phyloP scores from a whole-genome alignment of 768 basidiomycete genomes.

The Termitomyces sp. region DNA sequence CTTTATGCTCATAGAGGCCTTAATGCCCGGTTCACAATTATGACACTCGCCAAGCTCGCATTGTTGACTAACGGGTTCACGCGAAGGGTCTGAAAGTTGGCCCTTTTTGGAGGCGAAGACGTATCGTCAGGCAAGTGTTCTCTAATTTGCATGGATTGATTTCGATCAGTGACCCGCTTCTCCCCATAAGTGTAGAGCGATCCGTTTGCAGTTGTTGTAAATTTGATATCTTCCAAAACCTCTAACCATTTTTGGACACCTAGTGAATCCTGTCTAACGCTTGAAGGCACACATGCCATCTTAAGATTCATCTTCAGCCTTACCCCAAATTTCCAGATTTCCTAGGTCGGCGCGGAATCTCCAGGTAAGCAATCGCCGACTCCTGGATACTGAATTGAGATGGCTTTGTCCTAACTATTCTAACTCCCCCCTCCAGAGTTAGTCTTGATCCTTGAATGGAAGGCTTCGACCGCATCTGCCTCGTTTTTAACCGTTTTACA shows the following conservation, averaged over 20 bases:
- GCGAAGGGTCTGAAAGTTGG: constrained; percentile 11
- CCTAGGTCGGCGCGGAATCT: constrained; percentile 32
- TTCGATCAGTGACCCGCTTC: constrained; percentile 20
- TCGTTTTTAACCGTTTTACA: constrained; percentile 23
- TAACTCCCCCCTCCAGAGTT: constrained; percentile 16
- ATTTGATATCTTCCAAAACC: constrained; percentile 19
- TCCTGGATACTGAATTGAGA: constrained; percentile 14
- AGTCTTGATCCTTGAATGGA: constrained; percentile 17
- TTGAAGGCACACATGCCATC: constrained; percentile 38
- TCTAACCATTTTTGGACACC: constrained; percentile 41
- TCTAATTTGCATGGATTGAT: constrained; percentile 14
- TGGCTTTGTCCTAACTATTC: constrained; percentile 10
- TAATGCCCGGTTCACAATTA: constrained; percentile 17
- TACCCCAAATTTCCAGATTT: constrained; percentile 30
- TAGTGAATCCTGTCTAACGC: constrained; percentile 32
- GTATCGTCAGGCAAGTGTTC: constrained; percentile 6
- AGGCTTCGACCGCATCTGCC: constrained; percentile 14
- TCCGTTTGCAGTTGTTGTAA: constrained; percentile 20
- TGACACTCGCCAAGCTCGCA: constrained; percentile 10
- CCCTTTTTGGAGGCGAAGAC: constrained; percentile 9
- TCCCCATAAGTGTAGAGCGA: constrained; percentile 20
- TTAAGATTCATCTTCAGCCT: constrained; percentile 31
- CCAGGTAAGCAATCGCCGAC: constrained; percentile 30
- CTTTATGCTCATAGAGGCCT: constrained; percentile 12
- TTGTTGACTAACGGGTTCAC: constrained; percentile 11